Evolutionary conservation across 345 rosid genomes (phyloP), one percentile per base, ranked within the genome.

Genomic region (Corymbia maculata): DNA sequence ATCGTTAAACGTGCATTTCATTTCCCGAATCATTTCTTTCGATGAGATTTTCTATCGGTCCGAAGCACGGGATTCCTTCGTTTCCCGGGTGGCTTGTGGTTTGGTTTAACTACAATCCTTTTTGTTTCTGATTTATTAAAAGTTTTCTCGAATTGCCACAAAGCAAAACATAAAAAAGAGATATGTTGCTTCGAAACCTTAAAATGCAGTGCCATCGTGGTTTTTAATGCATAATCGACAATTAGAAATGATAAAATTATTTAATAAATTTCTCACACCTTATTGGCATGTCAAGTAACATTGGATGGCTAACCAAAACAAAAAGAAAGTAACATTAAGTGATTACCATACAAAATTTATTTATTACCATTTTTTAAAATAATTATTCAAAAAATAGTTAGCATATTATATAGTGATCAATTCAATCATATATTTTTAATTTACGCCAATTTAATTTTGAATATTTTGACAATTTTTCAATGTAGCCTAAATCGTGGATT

Each of bases 321-420:
- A 36, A 36, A 36, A 36, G 42, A 36, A 36, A 36, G 42, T 36
- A 36, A 36, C 42, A 36, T 36, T 36, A 36, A 36, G 42, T 36
- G 42, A 36, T 2, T 36, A 4, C 42, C 4, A 4, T 36, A 36
- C 42, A 36, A 36, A 36, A 36, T 36, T 36, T 36, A 36, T 36
- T 36, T 36, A 36, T 4, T 36, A 36, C 42, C 42, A 36, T 36
- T 16, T 12, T 61, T 26, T 26, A 10, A 5, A 61, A 28, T 12
- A 28, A 61, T 61, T 6, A 2, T 61, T 8, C 15, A 61, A 61
- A 61, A 61, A 28, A 0, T 61, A 6, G 0, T 61, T 2, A 66
- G 9, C 79, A 2, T 68, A 68, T 68, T 68, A 30, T 68, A 66
- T 0, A 0, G 7, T 1, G 1, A 12, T 0, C 1, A 59, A 11